Base-by-base conservation (phyloP, 2,329 filamentous ascomycete genomes). In the Colletotrichum sp. region DNA sequence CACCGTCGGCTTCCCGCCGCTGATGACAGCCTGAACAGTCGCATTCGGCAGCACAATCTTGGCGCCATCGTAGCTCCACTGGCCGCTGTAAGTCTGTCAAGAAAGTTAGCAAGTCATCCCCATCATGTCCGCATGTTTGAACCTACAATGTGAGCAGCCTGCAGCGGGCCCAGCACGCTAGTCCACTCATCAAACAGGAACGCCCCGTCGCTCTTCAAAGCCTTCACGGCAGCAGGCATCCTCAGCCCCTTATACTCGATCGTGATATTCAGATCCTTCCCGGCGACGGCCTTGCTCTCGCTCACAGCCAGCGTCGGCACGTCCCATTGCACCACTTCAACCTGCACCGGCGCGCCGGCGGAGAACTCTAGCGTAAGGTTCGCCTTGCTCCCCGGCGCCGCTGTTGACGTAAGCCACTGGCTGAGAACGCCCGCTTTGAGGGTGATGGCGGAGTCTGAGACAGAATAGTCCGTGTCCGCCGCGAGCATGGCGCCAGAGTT, bases 171-270 rank as follows among this genome's bases (percentile, higher is more conserved):
- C 2, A 92, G 81, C 34, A 28, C 85, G 90, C 78, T 86, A 81
- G 91, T 92, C 89, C 89, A 93, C 66, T 89, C 86, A 77, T 93
- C 91, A 5, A 90, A 85, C 8, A 92, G 79, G 68, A 86, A 90
- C 8, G 81, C 84, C 2, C 89, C 89, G 75, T 90, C 88, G 3
- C 79, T 81, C 24, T 85, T 86, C 7, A 88, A 61, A 12, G 90
- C 89, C 77, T 89, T 89, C 4, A 92, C 86, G 0, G 90, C 85
- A 0, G 90, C 90, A 0, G 88, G 82, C 7, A 85, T 83, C n/a
- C 84, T 82, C 10, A 91, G 77, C 0, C 90, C 91, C 7, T 86
- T 85, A 85, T 88, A 92, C 0, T 84, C 85, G 2, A 92, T 82
- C 0, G 90, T 90, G 66, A 92, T 89, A 1, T 80, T 78, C 2